phyloP scores from a whole-genome alignment of 495 filamentous ascomycete genomes.

The Hypoxylon intermedium region DNA sequence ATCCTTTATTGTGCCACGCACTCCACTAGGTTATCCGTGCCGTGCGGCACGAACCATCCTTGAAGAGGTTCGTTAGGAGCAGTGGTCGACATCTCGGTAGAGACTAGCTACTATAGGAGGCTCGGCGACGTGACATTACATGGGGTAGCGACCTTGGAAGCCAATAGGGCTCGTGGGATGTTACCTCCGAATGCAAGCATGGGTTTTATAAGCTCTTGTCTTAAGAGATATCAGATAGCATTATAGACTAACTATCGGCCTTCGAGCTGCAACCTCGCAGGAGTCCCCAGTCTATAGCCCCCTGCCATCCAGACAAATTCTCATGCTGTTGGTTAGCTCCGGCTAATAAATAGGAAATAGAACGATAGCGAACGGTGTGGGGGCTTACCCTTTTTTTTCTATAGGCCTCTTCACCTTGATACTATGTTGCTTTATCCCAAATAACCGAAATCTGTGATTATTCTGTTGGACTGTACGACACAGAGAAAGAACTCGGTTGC shows the following conservation, averaged over 20 bases:
- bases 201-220: too few relatives aligned
- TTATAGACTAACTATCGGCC: neutral
- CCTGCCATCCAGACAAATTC: neutral
- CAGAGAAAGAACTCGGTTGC: too few relatives aligned
- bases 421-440: too few relatives aligned
- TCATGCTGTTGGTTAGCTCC: neutral
- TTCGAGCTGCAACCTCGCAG: neutral
- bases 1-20: constrained; percentile 4
- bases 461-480: too few relatives aligned
- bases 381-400: too few relatives aligned
- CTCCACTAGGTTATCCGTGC: neutral
- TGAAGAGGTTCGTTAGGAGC: neutral
- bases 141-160: neutral
- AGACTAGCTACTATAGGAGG: constrained; percentile 1
- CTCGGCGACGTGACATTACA: constrained; percentile 8
- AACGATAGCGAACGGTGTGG: neutral
- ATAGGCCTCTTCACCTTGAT: too few relatives aligned
- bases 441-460: too few relatives aligned
- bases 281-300: neutral
- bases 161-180: neutral
- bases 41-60: neutral
- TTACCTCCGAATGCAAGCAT: too few relatives aligned
- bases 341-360: neutral
- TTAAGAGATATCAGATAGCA: neutral
- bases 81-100: neutral